Evolutionary conservation across 2,329 filamentous ascomycete genomes (phyloP).

Genomic region (Graphiopsis chlorocephala): DNA sequence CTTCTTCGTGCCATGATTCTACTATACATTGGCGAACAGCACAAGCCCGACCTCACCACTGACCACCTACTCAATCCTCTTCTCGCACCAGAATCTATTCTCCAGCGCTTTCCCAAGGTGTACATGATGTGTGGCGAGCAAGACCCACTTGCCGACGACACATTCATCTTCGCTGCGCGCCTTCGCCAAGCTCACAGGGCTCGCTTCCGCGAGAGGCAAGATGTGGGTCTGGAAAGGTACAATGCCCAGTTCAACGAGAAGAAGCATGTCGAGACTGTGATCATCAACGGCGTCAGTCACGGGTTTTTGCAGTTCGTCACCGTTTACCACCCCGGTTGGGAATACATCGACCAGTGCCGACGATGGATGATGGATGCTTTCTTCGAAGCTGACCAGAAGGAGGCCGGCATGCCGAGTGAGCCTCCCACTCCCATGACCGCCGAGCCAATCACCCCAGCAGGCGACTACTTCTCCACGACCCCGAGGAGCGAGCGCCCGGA

Average conservation of each 20-base stretch:
- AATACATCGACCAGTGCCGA: slow-evolving; percentile 74
- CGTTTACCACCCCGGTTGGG: slow-evolving; percentile 87
- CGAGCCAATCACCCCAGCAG: slow-evolving; percentile 19
- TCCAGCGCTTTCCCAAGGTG: slow-evolving; percentile 87
- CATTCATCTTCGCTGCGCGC: slow-evolving; percentile 88
- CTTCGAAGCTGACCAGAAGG: slow-evolving; percentile 44
- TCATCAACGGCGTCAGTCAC: slow-evolving; percentile 87
- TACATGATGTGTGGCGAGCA: slow-evolving; percentile 94
- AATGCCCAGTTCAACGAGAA: slow-evolving; percentile 61
- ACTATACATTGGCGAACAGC: slow-evolving; percentile 89
- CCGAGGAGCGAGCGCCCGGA: not conserved
- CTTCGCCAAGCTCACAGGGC: slow-evolving; percentile 73
- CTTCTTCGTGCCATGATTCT: slow-evolving; percentile 99
- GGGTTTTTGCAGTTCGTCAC: slow-evolving; percentile 90
- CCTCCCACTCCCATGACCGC: slow-evolving; percentile 20
- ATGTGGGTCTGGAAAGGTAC: slow-evolving; percentile 53
- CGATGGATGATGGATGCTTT: slow-evolving; percentile 82
- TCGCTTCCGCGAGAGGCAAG: slow-evolving; percentile 54
- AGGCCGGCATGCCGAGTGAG: slow-evolving; percentile 25
- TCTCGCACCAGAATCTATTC: slow-evolving; percentile 77
- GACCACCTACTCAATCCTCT: slow-evolving; percentile 90
- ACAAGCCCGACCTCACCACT: slow-evolving; percentile 85
- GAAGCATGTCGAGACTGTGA: slow-evolving; percentile 65
- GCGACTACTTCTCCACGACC: slow-evolving; percentile 26
- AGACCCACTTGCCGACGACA: slow-evolving; percentile 94